Conservation (phyloP, 2,329 filamentous ascomycete genomes). For the Trichoderma atroviride region DNA sequence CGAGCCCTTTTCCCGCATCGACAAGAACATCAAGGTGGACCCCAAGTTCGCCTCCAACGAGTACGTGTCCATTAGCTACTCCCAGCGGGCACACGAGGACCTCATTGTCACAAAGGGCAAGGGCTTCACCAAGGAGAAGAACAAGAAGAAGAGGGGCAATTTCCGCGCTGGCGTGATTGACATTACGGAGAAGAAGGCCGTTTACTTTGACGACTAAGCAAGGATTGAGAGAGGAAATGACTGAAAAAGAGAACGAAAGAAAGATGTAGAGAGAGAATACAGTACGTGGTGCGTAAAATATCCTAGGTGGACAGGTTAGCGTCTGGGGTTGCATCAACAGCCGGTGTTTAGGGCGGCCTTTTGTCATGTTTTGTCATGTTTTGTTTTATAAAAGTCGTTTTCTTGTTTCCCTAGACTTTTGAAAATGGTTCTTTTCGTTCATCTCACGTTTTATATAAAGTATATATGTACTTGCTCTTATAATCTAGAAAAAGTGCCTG, state of each 20-base stretch:
- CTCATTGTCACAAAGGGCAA: slow-evolving; percentile 91
- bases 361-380: not conserved
- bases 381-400: slow-evolving; percentile 3
- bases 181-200: slow-evolving; percentile 75
- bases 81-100: slow-evolving; percentile 83
- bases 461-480: not conserved
- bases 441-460: not conserved
- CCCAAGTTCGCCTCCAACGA: slow-evolving; percentile 74
- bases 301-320: not conserved
- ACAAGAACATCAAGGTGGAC: slow-evolving; percentile 68
- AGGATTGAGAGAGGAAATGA: not conserved
- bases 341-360: slow-evolving; percentile 33
- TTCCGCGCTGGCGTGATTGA: slow-evolving; percentile 91
- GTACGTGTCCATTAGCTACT: slow-evolving; percentile 84
- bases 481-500: not conserved
- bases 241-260: not conserved
- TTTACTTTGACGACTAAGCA: slow-evolving; percentile 88
- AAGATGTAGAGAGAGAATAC: not conserved
- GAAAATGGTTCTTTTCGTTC: not conserved
- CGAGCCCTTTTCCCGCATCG: slow-evolving; percentile 77
- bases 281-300: not conserved
- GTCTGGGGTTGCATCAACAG: slow-evolving; percentile 29
- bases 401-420: not conserved
- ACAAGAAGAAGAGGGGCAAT: slow-evolving; percentile 92
- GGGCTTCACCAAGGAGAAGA: slow-evolving; percentile 99